Conservation (phyloP, 1,284 basidiomycete genomes). For the Trichosporon faecale region DNA sequence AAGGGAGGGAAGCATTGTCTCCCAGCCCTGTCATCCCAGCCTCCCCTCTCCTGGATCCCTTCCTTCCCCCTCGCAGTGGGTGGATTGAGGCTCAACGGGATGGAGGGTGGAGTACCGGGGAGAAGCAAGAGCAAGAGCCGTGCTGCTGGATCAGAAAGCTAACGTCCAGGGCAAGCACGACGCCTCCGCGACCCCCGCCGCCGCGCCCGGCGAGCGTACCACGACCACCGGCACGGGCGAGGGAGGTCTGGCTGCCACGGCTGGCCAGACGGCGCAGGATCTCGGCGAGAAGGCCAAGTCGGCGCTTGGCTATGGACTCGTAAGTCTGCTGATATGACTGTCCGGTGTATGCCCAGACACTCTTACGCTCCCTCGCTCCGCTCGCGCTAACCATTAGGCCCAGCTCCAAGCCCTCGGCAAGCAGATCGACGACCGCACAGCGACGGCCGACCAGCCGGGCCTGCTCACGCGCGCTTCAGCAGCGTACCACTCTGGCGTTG, state of each 20-base stretch:
- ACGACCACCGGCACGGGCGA: slow-evolving; percentile 9
- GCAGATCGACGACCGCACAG: slow-evolving; percentile 46
- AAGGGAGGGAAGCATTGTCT: no score
- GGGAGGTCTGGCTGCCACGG: not conserved
- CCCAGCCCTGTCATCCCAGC: no score
- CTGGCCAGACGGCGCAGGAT: not conserved
- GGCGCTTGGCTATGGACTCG: slow-evolving; percentile 35
- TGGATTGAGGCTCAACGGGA: no score
- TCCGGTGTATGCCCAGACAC: no score
- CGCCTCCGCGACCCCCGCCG: not conserved
- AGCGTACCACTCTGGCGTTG: slow-evolving; percentile 36
- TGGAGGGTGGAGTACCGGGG: no score
- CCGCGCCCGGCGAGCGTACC: not conserved
- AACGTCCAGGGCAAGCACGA: not conserved
- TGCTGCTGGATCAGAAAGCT: no score
- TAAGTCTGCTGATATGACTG: no score
- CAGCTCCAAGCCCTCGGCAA: slow-evolving; percentile 40
- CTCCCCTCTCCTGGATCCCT: no score
- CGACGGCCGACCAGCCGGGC: slow-evolving; percentile 46
- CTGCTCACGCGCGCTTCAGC: slow-evolving; percentile 43
- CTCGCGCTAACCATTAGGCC: slow-evolving; percentile 28
- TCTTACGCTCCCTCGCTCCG: slow-evolving; percentile 4
- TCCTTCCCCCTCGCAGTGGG: no score
- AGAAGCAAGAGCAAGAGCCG: no score
- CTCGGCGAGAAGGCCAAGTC: slow-evolving; percentile 36